Evolutionary conservation across 2,329 filamentous ascomycete species (phyloP).

Genomic region (Diaporthe amygdali): DNA sequence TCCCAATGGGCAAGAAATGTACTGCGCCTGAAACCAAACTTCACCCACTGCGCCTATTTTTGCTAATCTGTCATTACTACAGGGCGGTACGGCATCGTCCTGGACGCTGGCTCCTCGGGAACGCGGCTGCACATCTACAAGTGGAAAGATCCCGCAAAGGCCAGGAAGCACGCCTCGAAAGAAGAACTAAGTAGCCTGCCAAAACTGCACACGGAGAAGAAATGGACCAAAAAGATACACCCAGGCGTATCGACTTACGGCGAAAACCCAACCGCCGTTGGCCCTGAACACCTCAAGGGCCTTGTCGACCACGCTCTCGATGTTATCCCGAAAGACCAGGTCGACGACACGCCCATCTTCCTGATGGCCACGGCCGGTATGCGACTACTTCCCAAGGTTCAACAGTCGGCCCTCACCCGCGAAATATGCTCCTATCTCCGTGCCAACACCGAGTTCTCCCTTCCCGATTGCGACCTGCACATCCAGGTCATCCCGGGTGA

Average conservation of each 20-base stretch:
- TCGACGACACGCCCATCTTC: constrained; percentile 88
- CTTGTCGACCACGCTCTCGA: constrained; percentile 83
- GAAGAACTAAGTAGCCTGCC: constrained; percentile 74
- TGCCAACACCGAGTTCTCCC: constrained; percentile 76
- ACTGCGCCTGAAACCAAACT: not conserved
- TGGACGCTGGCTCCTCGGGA: constrained; percentile 97
- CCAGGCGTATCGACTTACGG: constrained; percentile 94
- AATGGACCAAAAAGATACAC: constrained; percentile 92
- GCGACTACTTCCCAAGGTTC: constrained; percentile 76
- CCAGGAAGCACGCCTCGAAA: constrained; percentile 63
- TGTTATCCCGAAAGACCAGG: constrained; percentile 76
- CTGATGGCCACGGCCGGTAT: constrained; percentile 96
- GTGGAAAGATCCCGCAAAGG: constrained; percentile 81
- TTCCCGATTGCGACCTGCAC: constrained; percentile 89
- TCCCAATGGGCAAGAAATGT: constrained; percentile 29
- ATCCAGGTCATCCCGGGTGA: constrained; percentile 95
- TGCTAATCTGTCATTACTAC: constrained; percentile 13
- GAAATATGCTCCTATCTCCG: constrained; percentile 85
- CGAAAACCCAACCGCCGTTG: constrained; percentile 75
- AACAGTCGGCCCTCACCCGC: constrained; percentile 75
- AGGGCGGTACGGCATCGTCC: constrained; percentile 87
- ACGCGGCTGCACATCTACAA: constrained; percentile 93
- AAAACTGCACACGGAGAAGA: constrained; percentile 79
- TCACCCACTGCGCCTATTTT: not conserved
- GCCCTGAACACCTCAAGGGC: constrained; percentile 78